Conservation (phyloP, 2,329 filamentous ascomycete species). For the Sarocladiaceae sp. region DNA sequence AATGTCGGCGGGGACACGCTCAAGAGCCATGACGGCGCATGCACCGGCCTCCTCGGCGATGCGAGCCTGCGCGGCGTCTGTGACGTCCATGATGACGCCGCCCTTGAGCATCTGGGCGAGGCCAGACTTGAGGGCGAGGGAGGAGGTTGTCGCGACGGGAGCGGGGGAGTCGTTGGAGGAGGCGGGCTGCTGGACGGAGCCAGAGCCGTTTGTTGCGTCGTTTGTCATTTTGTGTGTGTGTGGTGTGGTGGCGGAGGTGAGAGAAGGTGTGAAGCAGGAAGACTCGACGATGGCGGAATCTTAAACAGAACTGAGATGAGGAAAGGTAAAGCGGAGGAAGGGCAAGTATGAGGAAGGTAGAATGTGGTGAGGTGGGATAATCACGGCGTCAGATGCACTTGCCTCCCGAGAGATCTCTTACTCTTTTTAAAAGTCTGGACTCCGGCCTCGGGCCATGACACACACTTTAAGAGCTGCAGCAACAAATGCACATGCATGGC, state of each 20-base stretch:
- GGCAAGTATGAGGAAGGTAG: too few species aligned
- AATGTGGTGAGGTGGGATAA: too few species aligned
- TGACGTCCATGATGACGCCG: conserved; percentile 99
- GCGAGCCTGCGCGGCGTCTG: conserved; percentile 85
- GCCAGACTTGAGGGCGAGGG: conserved; percentile 89
- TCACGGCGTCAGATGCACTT: too few species aligned
- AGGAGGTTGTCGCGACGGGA: conserved; percentile 25
- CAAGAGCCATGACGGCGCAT: conserved; percentile 95
- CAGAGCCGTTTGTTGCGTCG: conserved; percentile 17
- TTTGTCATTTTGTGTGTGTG: conserved; percentile 24
- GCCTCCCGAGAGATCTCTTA: too few species aligned
- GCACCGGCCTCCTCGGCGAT: conserved; percentile 97
- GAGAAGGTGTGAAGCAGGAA: not conserved
- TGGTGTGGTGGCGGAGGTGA: conserved; percentile 1
- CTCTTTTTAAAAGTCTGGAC: not conserved
- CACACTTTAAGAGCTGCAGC: not conserved
- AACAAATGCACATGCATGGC: conserved; percentile 3
- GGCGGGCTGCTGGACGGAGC: conserved; percentile 10
- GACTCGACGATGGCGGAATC: not conserved
- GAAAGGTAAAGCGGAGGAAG: too few species aligned
- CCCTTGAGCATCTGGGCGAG: conserved; percentile 98
- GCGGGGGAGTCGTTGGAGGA: conserved; percentile 18
- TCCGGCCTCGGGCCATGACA: conserved; percentile 5
- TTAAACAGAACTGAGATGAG: too few species aligned
- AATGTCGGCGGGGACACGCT: conserved; percentile 96